Evolutionary conservation across 1,284 basidiomycete species (phyloP), one percentile per base, ranked within the genome.

Genomic region (Boletus sp.): DNA sequence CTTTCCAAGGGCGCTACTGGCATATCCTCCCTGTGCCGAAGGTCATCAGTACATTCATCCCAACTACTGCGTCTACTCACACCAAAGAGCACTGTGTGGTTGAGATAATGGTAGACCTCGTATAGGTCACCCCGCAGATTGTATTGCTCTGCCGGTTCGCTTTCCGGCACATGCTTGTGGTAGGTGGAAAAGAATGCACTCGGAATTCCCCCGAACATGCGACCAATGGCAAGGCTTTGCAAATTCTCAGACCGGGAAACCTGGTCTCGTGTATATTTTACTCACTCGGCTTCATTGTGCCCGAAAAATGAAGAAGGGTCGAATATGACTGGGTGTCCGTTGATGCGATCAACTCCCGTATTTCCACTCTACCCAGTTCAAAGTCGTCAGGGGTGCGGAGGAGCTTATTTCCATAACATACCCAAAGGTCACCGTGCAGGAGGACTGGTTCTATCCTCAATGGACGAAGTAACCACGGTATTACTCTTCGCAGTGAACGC

Each of bases 371-470:
- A 49, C 17, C 13, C 17, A 35, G n/a, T 26, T 46, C 50, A 26
- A 53, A 39, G 49, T 44, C 20, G 38, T 52, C 43, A 48, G 19
- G 20, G 17, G 22, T 33, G 9, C 26, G 14, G n/a, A 45, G 32
- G 22, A 22, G 34, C 6, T 29, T 20, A 17, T 27, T 41, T 41
- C 37, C 27, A 39, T 29, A 17, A 56, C 48, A 9, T 61, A 84
- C 85, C 91, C 91, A 94, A 37, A 94, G 74, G 66, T 94, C 91
- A 3, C 91, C 91, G 58, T 94, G 91, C 5, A 91, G 68, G 17
- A 93, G 76, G 1, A 88, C 88, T 2, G 91, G 90, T 42, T 81
- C 66, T 8, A 91, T 75, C 2, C 73, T 70, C 30, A 86, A 65
- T 0, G 77, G 66, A 8, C 77, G 72, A 33, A 94, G 75, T 7